These are phyloP conservation scores for Haplosporangium sp. DNA, from an alignment of 371 early-diverging fungal genomes.

Conservation along the genomic window DNA sequence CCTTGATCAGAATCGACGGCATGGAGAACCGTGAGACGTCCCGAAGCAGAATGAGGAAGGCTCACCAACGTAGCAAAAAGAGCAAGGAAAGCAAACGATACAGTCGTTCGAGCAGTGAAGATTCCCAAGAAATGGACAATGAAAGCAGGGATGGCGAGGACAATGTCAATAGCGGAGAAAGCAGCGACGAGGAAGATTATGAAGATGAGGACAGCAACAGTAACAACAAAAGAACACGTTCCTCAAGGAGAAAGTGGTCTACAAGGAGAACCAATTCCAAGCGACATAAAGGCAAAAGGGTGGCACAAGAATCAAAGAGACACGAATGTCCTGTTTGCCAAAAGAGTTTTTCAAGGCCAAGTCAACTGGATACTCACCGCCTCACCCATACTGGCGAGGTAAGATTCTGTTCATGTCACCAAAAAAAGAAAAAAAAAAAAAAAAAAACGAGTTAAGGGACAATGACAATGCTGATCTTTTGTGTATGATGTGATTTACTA, in stretches of 20 bases:
- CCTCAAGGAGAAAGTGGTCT: neutral
- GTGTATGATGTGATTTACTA: neutral
- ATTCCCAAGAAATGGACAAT: neutral
- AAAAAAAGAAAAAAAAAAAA: too few species aligned
- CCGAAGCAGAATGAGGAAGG: neutral
- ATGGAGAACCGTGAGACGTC: neutral
- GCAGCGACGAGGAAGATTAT: neutral
- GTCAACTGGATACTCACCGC: slow-evolving; percentile 16
- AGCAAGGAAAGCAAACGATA: neutral
- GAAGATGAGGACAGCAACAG: slow-evolving; percentile 1
- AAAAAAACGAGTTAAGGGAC: neutral
- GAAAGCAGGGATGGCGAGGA: slow-evolving; percentile 2
- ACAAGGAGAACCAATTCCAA: neutral
- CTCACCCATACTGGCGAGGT: slow-evolving; percentile 26
- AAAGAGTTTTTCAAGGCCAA: slow-evolving; percentile 24
- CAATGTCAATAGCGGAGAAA: slow-evolving; percentile 3
- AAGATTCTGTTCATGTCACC: neutral
- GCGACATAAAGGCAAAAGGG: slow-evolving; percentile 3
- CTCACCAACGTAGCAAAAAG: neutral
- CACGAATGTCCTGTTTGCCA: slow-evolving; percentile 13
- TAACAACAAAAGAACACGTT: neutral
- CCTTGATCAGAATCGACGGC: neutral
- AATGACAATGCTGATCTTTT: neutral
- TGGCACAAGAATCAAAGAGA: neutral
- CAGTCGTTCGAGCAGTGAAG: neutral